phyloP scores from a whole-genome alignment of 139 green algal genomes.

The Chlamydomonas schloesseri region DNA sequence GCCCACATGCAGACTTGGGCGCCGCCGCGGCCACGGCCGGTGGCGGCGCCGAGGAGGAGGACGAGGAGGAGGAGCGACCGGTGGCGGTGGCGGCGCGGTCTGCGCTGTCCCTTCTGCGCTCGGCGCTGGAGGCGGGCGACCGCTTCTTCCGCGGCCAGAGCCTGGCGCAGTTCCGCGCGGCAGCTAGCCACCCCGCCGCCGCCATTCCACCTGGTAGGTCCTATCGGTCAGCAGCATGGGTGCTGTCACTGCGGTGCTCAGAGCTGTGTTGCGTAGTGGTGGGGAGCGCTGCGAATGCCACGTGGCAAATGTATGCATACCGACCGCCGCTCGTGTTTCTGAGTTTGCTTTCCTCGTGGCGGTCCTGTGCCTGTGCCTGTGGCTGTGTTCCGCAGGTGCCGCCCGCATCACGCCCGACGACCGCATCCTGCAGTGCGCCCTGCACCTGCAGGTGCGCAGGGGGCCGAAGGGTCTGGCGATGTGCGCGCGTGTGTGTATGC shows the following conservation, averaged over 20 bases:
- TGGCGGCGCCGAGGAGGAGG: background rate
- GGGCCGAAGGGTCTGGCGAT: too few species aligned
- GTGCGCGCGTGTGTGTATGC: too few species aligned
- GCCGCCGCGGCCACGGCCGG: background rate
- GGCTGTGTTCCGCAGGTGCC: background rate
- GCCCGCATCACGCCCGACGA: conserved; percentile 10
- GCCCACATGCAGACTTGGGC: background rate
- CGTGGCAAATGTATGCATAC: too few species aligned
- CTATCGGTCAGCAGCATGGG: too few species aligned
- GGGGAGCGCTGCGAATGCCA: too few species aligned
- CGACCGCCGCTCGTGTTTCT: too few species aligned
- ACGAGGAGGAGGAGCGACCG: conserved; percentile 1
- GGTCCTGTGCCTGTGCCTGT: too few species aligned
- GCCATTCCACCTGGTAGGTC: conserved; percentile 1
- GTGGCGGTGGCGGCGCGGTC: conserved; percentile 4
- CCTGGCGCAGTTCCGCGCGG: conserved; percentile 30
- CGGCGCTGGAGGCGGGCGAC: background rate
- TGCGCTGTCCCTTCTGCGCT: conserved; percentile 11
- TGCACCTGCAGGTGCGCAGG: conserved; percentile 22
- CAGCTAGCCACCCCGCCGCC: conserved; percentile 9
- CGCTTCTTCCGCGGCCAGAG: conserved; percentile 17
- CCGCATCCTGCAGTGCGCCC: conserved; percentile 34
- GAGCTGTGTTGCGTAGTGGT: too few species aligned
- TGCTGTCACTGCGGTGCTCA: too few species aligned
- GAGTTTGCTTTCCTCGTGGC: too few species aligned